These are phyloP conservation scores for Amanita muscaria DNA, from an alignment of 768 basidiomycete species.

Conservation along the genomic window DNA sequence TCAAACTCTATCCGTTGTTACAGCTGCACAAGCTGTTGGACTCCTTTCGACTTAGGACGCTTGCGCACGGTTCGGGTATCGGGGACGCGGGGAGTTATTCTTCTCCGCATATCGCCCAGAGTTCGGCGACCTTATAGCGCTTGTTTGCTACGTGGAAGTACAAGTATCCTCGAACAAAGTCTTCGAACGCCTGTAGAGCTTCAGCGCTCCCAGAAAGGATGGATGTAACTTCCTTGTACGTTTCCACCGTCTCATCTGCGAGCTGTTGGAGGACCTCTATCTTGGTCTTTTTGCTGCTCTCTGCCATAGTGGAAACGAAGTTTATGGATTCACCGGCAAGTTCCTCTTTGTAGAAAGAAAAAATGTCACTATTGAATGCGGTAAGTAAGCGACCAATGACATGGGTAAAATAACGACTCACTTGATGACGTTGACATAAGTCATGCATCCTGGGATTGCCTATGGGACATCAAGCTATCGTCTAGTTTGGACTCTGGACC, in stretches of 20 bases:
- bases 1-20: no score
- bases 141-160: not conserved
- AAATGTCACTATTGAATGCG: not conserved
- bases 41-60: no score
- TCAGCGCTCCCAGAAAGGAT: not conserved
- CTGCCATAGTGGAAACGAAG: slow-evolving; percentile 1
- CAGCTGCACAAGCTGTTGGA: no score
- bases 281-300: not conserved
- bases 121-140: slow-evolving; percentile 2
- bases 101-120: not conserved
- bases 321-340: not conserved
- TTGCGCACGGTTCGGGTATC: no score
- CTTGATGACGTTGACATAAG: slow-evolving; percentile 5
- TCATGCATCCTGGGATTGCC: slow-evolving; percentile 4
- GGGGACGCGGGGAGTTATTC: no score
- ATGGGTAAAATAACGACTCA: not conserved
- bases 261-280: slow-evolving; percentile 3
- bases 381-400: not conserved
- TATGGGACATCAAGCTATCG: not conserved
- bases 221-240: not conserved
- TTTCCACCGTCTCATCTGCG: not conserved
- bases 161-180: not conserved
- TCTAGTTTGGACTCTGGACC: not conserved
- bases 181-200: not conserved
- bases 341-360: slow-evolving; percentile 6